Percentiles rank a stretch among this genome's conserved stretches.
phyloP scores from a whole-genome alignment of 352 stramenopile species.

The Globisporangium cylindrosporum region DNA sequence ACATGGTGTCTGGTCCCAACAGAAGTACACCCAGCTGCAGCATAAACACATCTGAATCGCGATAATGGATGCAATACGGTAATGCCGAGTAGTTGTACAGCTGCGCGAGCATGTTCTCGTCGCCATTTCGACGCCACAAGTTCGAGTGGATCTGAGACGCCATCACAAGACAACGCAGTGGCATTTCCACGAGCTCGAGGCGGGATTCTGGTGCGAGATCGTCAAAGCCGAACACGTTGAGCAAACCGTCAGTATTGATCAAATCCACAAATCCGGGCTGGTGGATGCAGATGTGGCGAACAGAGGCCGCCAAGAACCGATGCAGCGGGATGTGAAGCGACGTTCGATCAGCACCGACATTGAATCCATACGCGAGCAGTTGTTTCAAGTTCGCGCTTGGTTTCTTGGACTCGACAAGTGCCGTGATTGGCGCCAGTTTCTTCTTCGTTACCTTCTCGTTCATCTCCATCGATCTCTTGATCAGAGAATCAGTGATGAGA shows the following conservation, averaged over 20 bases:
- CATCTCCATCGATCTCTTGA: slow-evolving; percentile 42
- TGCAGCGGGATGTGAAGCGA: slow-evolving; percentile 84
- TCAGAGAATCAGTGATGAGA: slow-evolving; percentile 36
- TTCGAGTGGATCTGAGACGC: slow-evolving; percentile 87
- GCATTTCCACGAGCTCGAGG: slow-evolving; percentile 73
- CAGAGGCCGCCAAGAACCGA: slow-evolving; percentile 68
- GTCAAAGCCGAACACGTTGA: slow-evolving; percentile 61
- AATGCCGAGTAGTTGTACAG: slow-evolving; percentile 89
- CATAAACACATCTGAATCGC: slow-evolving; percentile 78
- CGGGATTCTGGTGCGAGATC: slow-evolving; percentile 37
- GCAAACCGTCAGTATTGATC: slow-evolving; percentile 44
- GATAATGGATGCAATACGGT: slow-evolving; percentile 86
- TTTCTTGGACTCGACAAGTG: slow-evolving; percentile 26
- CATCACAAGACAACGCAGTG: slow-evolving; percentile 81
- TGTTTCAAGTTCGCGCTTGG: slow-evolving; percentile 15
- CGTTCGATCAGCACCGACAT: slow-evolving; percentile 51
- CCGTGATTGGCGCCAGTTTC: slow-evolving; percentile 31
- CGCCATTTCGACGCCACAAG: slow-evolving; percentile 82
- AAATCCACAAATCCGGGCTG: slow-evolving; percentile 43
- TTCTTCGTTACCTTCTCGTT: slow-evolving; percentile 62
- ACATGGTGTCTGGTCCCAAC: slow-evolving; percentile 54
- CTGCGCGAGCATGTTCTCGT: slow-evolving; percentile 89
- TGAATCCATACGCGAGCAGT: slow-evolving; percentile 59
- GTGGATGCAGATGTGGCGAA: slow-evolving; percentile 68
- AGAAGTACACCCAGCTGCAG: slow-evolving; percentile 71